Percentiles rank a stretch among this genome's conserved stretches.
phyloP scores from a whole-genome alignment of 306 rosid genomes.

The Lathyrus sativus region DNA sequence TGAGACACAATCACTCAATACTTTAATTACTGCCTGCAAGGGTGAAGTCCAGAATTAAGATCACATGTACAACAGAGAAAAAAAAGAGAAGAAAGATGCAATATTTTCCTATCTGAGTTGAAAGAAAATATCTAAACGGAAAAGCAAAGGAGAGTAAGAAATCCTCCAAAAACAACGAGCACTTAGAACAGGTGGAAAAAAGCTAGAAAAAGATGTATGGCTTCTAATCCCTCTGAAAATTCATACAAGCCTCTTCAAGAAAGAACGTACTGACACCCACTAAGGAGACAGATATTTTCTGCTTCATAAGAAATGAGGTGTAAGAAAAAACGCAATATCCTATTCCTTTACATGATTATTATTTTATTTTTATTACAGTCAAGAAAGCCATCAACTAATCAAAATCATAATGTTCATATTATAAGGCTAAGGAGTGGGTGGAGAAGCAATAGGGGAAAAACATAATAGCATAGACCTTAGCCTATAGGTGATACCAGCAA shows the following conservation, averaged over 20 bases:
- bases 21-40: not conserved
- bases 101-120: not conserved
- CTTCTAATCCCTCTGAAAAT: conserved; percentile 26
- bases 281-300: not conserved
- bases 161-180: conserved; percentile 17
- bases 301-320: conserved; percentile 15
- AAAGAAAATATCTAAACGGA: conserved; percentile 1
- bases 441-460: not conserved
- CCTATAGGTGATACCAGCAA: conserved; percentile 7
- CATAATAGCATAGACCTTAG: conserved; percentile 1
- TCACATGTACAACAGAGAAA: conserved; percentile 3
- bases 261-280: conserved; percentile 23
- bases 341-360: conserved; percentile 12
- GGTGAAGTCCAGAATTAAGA: conserved; percentile 4
- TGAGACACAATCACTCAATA: no score
- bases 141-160: conserved; percentile 17
- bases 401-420: conserved; percentile 33
- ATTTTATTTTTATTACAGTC: conserved; percentile 22
- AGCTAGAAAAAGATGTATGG: conserved; percentile 7
- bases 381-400: conserved; percentile 5
- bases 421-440: conserved; percentile 19
- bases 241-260: not conserved
- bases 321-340: not conserved
- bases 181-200: conserved; percentile 2
- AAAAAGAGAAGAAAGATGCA: not conserved